These are phyloP conservation scores for Chalara sp. DNA, from an alignment of 2,329 filamentous ascomycete species.

Conservation along the genomic window DNA sequence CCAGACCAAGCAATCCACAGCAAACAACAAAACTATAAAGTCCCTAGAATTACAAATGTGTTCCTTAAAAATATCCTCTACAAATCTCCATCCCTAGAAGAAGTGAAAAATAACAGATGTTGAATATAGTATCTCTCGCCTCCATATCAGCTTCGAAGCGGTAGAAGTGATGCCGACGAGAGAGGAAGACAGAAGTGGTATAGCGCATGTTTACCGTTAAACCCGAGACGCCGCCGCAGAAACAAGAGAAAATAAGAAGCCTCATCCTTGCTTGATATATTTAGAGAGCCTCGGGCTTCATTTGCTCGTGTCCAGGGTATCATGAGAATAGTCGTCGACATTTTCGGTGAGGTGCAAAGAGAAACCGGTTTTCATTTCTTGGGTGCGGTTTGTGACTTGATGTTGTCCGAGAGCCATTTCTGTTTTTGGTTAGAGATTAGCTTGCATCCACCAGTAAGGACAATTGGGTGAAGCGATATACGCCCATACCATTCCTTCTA, in stretches of 20 bases:
- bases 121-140: too few relatives aligned
- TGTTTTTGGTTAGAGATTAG: slow-evolving; percentile 17
- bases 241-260: neutral
- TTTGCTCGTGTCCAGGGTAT: neutral
- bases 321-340: neutral
- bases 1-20: too few relatives aligned
- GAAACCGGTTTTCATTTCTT: slow-evolving; percentile 3
- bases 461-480: neutral
- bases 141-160: too few relatives aligned
- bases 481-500: slow-evolving; percentile 64
- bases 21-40: neutral
- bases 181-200: neutral
- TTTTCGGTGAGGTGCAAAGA: neutral
- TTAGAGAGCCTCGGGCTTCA: too few relatives aligned
- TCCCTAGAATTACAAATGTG: slow-evolving; percentile 3
- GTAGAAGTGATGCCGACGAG: too few relatives aligned
- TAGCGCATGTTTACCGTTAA: neutral
- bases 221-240: neutral
- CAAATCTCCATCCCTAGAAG: too few relatives aligned
- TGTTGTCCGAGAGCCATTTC: slow-evolving; percentile 78
- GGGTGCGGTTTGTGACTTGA: slow-evolving; percentile 50
- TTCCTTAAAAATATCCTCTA: neutral
- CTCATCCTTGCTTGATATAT: too few relatives aligned
- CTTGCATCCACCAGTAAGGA: too few relatives aligned
- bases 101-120: too few relatives aligned